Evolutionary conservation across 2,329 filamentous ascomycete species (phyloP).

Genomic region (Verticillium nonalfalfae): DNA sequence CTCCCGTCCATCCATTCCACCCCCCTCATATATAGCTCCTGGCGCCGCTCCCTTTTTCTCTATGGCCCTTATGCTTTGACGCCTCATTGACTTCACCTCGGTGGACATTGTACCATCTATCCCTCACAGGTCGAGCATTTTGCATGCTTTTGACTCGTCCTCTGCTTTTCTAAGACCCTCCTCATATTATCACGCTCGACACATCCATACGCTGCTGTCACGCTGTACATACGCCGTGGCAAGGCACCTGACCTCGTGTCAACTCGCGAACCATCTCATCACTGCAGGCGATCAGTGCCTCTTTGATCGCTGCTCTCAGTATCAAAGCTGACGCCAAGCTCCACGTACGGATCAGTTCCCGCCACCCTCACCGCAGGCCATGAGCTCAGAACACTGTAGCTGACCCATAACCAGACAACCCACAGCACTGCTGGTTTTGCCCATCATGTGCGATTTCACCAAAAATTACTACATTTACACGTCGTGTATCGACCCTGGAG

Average conservation of each 20-base stretch:
- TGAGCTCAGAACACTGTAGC: background rate
- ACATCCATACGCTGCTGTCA: background rate
- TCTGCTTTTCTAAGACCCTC: background rate
- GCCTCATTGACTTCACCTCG: background rate
- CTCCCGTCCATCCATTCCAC: background rate
- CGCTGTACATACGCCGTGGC: background rate
- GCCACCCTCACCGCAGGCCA: background rate
- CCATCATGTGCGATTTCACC: constrained; percentile 56
- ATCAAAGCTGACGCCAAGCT: background rate
- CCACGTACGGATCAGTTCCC: background rate
- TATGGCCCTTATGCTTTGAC: background rate
- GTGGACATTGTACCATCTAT: background rate
- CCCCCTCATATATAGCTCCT: constrained; percentile 1
- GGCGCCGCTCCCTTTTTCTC: background rate
- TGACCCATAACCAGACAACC: background rate
- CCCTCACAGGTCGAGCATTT: background rate
- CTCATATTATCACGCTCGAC: background rate
- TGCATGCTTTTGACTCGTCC: background rate
- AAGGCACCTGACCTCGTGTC: background rate
- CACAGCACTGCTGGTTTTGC: background rate
- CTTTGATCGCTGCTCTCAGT: background rate
- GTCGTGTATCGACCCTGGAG: constrained; percentile 59
- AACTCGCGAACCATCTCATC: background rate
- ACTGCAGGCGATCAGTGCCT: background rate
- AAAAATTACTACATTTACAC: constrained; percentile 76